Evolutionary conservation across 139 green algal species (phyloP).

Genomic region (Monoraphidium neglectum): DNA sequence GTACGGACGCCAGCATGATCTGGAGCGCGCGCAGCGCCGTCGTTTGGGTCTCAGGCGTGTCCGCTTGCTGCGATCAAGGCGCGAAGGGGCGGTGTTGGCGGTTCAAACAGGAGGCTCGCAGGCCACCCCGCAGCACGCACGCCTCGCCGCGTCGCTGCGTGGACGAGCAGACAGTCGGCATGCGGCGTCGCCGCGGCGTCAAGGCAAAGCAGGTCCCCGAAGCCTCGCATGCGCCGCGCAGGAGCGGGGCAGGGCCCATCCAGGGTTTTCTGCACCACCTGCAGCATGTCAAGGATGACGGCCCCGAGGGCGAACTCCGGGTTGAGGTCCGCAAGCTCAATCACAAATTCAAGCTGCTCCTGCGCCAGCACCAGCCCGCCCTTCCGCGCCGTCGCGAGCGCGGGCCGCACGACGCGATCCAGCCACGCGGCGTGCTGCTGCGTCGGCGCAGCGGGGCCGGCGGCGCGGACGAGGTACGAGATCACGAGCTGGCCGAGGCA

Average conservation of each 20-base stretch:
- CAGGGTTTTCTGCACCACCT: slow-evolving; percentile 61
- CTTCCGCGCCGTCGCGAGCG: slow-evolving; percentile 57
- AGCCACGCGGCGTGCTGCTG: slow-evolving; percentile 43
- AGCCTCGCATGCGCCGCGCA: too few species aligned
- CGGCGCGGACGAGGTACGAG: slow-evolving; percentile 51
- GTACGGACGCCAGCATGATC: too few species aligned
- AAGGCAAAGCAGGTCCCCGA: too few species aligned
- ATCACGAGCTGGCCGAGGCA: slow-evolving; percentile 42
- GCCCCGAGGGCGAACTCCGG: slow-evolving; percentile 67
- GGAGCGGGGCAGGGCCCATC: too few species aligned
- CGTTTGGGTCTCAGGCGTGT: slow-evolving; percentile 12
- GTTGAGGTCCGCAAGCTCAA: slow-evolving; percentile 46
- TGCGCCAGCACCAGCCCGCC: slow-evolving; percentile 49
- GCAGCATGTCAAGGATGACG: slow-evolving; percentile 78
- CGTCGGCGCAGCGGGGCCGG: not conserved
- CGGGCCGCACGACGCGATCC: slow-evolving; percentile 46
- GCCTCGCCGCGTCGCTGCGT: too few species aligned
- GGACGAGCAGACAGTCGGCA: too few species aligned
- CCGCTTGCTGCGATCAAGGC: not conserved
- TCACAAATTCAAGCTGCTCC: slow-evolving; percentile 62
- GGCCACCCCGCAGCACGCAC: too few species aligned
- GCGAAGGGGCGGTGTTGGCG: too few species aligned
- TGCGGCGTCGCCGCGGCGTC: too few species aligned
- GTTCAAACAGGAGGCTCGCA: too few species aligned
- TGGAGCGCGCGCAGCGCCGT: slow-evolving; percentile 11